Evolutionary conservation across 805 yeast genomes (phyloP).

Genomic region (Metschnikowia baotianmanensis): DNA sequence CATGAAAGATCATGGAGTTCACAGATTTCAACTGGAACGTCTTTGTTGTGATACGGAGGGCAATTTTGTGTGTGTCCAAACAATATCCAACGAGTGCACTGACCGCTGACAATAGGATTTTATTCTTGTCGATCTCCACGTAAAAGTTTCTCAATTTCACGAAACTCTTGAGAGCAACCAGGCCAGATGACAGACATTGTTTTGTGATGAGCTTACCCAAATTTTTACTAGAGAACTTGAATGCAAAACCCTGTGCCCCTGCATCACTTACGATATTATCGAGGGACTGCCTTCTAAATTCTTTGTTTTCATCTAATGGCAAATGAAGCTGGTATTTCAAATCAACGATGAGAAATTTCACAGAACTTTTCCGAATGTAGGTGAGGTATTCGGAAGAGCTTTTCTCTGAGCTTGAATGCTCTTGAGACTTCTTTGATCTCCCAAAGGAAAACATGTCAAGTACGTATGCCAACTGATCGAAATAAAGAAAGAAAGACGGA

Average conservation of each 20-base stretch:
- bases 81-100: constrained; percentile 28
- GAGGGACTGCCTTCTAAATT: constrained; percentile 23
- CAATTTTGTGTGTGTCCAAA: constrained; percentile 21
- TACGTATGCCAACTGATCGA: constrained; percentile 34
- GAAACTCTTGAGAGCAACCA: constrained; percentile 21
- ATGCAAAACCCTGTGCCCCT: constrained; percentile 24
- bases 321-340: constrained; percentile 28
- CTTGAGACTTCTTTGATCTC: not conserved
- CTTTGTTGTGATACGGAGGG: constrained; percentile 27
- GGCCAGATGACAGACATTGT: not conserved
- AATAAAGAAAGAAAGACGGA: constrained; percentile 36
- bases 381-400: not conserved
- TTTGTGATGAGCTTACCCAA: constrained; percentile 14
- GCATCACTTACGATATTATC: constrained; percentile 27
- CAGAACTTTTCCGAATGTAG: constrained; percentile 12
- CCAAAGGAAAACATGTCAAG: constrained; percentile 3
- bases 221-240: constrained; percentile 28
- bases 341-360: constrained; percentile 32
- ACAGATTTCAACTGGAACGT: constrained; percentile 31
- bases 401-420: not conserved
- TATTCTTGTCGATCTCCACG: constrained; percentile 33
- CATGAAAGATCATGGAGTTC: constrained; percentile 36
- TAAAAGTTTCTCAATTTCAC: constrained; percentile 32
- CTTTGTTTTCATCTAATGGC: constrained; percentile 20
- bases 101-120: constrained; percentile 25